Base-by-base conservation (phyloP, 1,139 yeast genomes). In the Debaryomyces nepalensis region DNA sequence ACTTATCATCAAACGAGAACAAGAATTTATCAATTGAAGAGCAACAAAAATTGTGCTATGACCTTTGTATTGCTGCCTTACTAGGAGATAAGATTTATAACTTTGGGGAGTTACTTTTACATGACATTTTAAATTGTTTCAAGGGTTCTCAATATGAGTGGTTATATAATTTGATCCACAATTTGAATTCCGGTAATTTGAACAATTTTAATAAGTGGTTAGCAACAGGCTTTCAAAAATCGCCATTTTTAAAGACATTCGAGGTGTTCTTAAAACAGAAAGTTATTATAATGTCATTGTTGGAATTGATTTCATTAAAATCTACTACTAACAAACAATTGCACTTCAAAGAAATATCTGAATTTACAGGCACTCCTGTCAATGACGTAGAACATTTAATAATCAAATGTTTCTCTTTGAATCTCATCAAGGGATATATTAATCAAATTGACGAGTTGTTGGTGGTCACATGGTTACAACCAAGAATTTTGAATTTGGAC, bases 61-160 rank as follows among this genome's bases (percentile, higher is more conserved):
- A 93, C 53, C 76, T 93, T 55, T 79, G 95, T 46, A 76, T 90
- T 40, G 84, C 96, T 33, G 99, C 98, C 0, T 71, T 93, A 49
- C 73, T 93, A 53, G 99, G 98, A 36, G 96, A 90, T 58, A 84
- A 82, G 59, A 87, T 93, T 53, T 95, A 90, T 73, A 93, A 91
- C 68, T 93, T 93, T 65, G 99, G 99, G 40, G 99, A 95, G 66
- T 79, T 93, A 51, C 77, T 93, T 46, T 81, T 90, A 60, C 98
- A 93, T 62, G 97, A 95, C 39, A 83, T 91, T 42, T 77, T 93
- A 62, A 64, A 74, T 39, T 70, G 77, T 34, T 73, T 87, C 41
- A 64, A 75, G 33, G 64, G 63, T 23, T 68, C 79, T 32, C 73
- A 74, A 40, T 83, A 81, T 59, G 65, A 70, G 41, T 91, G 97